Percentiles rank a stretch among this genome's conserved stretches.
phyloP scores from a whole-genome alignment of 2,329 filamentous ascomycete genomes.

The Blastomyces emzantsi region DNA sequence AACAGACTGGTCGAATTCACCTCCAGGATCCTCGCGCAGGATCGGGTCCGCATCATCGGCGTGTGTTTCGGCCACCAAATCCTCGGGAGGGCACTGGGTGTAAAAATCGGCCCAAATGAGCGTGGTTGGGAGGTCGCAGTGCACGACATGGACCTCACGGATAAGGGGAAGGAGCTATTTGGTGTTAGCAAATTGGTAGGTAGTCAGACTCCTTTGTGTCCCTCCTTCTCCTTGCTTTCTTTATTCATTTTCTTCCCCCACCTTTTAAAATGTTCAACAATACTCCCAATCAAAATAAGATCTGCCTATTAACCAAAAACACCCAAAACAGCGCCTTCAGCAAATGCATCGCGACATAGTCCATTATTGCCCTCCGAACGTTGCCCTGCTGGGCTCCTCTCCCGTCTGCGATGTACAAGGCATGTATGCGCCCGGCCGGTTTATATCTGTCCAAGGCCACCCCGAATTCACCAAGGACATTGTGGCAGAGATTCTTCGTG shows the following conservation, averaged over 20 bases:
- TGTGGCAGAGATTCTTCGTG: slow-evolving; percentile 56
- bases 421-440: slow-evolving; percentile 58
- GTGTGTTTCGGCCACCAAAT: slow-evolving; percentile 88
- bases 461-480: slow-evolving; percentile 72
- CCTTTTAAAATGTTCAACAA: background rate
- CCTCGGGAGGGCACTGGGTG: slow-evolving; percentile 61
- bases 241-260: background rate
- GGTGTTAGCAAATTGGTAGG: slow-evolving; percentile 52
- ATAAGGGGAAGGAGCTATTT: slow-evolving; percentile 63
- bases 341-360: slow-evolving; percentile 84
- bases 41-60: slow-evolving; percentile 61
- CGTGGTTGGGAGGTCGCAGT: slow-evolving; percentile 78
- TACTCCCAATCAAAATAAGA: background rate
- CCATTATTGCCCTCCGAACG: slow-evolving; percentile 51
- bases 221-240: background rate
- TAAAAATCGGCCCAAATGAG: slow-evolving; percentile 56
- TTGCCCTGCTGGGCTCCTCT: slow-evolving; percentile 56
- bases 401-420: slow-evolving; percentile 65
- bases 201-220: slow-evolving; percentile 2
- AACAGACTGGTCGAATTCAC: slow-evolving; percentile 61
- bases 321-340: slow-evolving; percentile 45
- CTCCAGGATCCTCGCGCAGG: slow-evolving; percentile 52
- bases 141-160: slow-evolving; percentile 56
- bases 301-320: background rate
- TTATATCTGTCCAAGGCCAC: slow-evolving; percentile 76